These are phyloP conservation scores for Phalaenopsis aphrodite DNA, from an alignment of 106 monocot species.

Conservation along the genomic window DNA sequence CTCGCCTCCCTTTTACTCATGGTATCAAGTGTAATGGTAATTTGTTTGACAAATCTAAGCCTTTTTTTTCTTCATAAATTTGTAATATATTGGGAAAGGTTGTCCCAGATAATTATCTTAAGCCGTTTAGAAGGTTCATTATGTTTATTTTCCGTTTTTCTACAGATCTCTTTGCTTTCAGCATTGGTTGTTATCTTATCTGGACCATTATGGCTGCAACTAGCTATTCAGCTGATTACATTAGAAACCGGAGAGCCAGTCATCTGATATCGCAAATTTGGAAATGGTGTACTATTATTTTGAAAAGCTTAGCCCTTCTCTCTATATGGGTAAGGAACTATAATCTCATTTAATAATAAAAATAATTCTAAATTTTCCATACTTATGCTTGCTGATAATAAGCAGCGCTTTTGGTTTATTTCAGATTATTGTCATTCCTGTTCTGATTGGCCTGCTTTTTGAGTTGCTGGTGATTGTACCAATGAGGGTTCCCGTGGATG, in stretches of 20 bases:
- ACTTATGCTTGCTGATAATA: not conserved
- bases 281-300: slow-evolving; percentile 75
- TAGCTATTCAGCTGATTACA: slow-evolving; percentile 63
- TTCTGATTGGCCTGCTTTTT: slow-evolving; percentile 91
- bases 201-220: slow-evolving; percentile 67
- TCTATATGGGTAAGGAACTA: slow-evolving; percentile 76
- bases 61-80: not conserved
- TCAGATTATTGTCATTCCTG: slow-evolving; percentile 88
- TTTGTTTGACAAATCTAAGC: not conserved
- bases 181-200: slow-evolving; percentile 84
- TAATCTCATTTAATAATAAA: not conserved
- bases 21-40: slow-evolving; percentile 99
- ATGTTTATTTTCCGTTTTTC: not conserved
- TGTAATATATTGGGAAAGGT: not conserved
- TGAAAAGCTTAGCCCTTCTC: slow-evolving; percentile 81
- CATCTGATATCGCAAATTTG: slow-evolving; percentile 53
- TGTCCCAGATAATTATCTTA: not conserved
- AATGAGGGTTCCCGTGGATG: slow-evolving; percentile 92
- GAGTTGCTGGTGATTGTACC: slow-evolving; percentile 93
- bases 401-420: slow-evolving; percentile 5
- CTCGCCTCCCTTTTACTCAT: slow-evolving; percentile 87
- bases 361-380: not conserved
- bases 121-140: not conserved
- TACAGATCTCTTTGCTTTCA: slow-evolving; percentile 94
- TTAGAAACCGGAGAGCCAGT: slow-evolving; percentile 41